Evolutionary conservation across 2,329 filamentous ascomycete genomes (phyloP).

Genomic region (Onygena corvina): DNA sequence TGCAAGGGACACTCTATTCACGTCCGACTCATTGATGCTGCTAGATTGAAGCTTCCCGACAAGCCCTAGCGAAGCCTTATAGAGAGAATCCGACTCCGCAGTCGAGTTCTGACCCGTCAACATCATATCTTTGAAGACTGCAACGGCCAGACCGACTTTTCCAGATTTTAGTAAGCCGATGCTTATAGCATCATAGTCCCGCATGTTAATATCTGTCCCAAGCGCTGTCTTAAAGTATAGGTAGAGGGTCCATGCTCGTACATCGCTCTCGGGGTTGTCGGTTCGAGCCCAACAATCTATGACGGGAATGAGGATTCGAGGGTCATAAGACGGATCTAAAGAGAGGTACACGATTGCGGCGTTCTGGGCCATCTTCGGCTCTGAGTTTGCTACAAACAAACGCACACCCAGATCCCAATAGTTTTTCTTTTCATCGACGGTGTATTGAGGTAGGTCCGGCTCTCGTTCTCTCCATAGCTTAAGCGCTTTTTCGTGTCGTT

Average conservation of each 20-base stretch:
- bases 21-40: slow-evolving; percentile 31
- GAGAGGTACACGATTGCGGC: slow-evolving; percentile 36
- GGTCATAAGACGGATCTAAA: slow-evolving; percentile 23
- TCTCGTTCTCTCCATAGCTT: slow-evolving; percentile 52
- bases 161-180: slow-evolving; percentile 57
- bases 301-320: slow-evolving; percentile 46
- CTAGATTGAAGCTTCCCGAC: slow-evolving; percentile 32
- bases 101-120: slow-evolving; percentile 41
- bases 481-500: slow-evolving; percentile 48
- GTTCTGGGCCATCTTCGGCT: slow-evolving; percentile 38
- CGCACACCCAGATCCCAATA: slow-evolving; percentile 41
- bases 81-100: slow-evolving; percentile 37
- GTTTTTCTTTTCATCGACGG: slow-evolving; percentile 27
- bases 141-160: slow-evolving; percentile 54
- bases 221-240: slow-evolving; percentile 50
- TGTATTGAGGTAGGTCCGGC: slow-evolving; percentile 39
- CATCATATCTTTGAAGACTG: slow-evolving; percentile 85
- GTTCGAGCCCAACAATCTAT: slow-evolving; percentile 54
- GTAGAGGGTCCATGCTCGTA: slow-evolving; percentile 57
- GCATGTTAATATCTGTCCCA: slow-evolving; percentile 50
- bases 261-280: slow-evolving; percentile 37
- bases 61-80: slow-evolving; percentile 30
- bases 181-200: slow-evolving; percentile 65
- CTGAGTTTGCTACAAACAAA: slow-evolving; percentile 38
- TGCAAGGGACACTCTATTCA: slow-evolving; percentile 39